A percentile compares a stretch with the other conserved stretches of the same genome.
Conservation (phyloP, 441 rosid species). For the Populus hybrid region DNA sequence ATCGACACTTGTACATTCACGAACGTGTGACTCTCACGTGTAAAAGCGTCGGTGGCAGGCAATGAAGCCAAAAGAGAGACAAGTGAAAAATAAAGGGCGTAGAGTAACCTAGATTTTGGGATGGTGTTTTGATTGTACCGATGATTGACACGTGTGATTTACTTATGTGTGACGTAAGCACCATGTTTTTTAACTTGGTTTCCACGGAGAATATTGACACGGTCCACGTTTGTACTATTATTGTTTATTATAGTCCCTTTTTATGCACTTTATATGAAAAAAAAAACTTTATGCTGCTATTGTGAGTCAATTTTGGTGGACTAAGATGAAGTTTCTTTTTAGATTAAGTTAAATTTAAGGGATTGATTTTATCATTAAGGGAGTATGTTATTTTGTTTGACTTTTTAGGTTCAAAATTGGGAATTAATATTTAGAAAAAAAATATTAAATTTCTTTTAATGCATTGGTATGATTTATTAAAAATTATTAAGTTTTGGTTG, state of each 20-base stretch:
- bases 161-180: slow-evolving; percentile 18
- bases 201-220: not conserved
- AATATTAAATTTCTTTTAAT: no score
- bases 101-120: slow-evolving; percentile 12
- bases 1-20: slow-evolving; percentile 15
- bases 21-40: slow-evolving; percentile 30
- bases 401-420: no score
- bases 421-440: no score
- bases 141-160: slow-evolving; percentile 21
- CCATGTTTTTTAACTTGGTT: not conserved
- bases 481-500: no score
- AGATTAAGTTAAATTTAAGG: no score
- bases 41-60: slow-evolving; percentile 56
- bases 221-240: not conserved
- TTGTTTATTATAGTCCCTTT: not conserved
- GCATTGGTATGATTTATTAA: no score
- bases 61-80: not conserved
- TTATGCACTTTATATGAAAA: no score
- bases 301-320: no score
- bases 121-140: not conserved
- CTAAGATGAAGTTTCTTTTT: no score
- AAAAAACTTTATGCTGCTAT: not conserved
- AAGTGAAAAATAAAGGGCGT: not conserved
- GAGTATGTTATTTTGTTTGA: no score
- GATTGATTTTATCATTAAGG: no score